A percentile compares a stretch with the other conserved stretches of the same genome.
Conservation (phyloP, 495 filamentous ascomycete species). For the Alectoria sarmentosa region DNA sequence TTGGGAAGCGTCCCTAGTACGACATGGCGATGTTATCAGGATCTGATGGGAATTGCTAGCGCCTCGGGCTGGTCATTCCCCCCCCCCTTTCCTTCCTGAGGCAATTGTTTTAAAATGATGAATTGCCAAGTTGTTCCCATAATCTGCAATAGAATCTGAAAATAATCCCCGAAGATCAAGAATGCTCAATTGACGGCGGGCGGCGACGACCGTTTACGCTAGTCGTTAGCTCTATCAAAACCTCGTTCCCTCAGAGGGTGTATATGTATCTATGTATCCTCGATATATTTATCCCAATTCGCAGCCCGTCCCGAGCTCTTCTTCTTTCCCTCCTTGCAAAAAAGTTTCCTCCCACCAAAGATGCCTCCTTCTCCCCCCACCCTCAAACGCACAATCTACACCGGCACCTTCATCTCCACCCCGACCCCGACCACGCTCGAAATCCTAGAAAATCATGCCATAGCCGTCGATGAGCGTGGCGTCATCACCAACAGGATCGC, state of each 20-base stretch:
- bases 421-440: slow-evolving; percentile 24
- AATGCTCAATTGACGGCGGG: too few relatives aligned
- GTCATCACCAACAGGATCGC: slow-evolving; percentile 40
- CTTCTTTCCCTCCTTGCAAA: too few relatives aligned
- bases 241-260: not conserved
- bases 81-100: not conserved
- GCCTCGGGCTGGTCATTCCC: too few relatives aligned
- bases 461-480: slow-evolving; percentile 61
- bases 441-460: slow-evolving; percentile 44
- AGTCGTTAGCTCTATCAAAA: not conserved
- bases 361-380: not conserved
- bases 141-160: too few relatives aligned
- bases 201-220: slow-evolving; percentile 26
- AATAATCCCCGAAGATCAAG: too few relatives aligned
- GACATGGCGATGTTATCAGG: too few relatives aligned
- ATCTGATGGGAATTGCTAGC: too few relatives aligned
- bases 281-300: not conserved
- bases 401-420: slow-evolving; percentile 43
- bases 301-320: not conserved
- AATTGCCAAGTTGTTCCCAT: too few relatives aligned
- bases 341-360: not conserved
- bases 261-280: not conserved
- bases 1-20: not conserved
- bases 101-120: not conserved
- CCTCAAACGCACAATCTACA: slow-evolving; percentile 30